phyloP scores from a whole-genome alignment of 352 stramenopile genomes.

The Pythium folliculosum region DNA sequence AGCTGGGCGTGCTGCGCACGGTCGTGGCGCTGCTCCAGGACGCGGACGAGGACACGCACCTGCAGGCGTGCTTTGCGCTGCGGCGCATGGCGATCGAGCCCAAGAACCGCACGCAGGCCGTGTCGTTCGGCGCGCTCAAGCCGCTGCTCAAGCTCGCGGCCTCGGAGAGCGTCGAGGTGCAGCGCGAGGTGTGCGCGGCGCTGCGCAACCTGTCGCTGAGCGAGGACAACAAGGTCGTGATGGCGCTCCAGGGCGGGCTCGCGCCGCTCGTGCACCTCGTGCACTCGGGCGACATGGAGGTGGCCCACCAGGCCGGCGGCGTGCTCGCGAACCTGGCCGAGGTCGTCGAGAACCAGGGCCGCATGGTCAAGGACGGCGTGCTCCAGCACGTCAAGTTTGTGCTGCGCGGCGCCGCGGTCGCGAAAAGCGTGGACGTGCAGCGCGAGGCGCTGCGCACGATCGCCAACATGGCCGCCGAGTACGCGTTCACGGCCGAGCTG shows the following conservation, averaged over 20 bases:
- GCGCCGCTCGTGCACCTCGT: conserved; percentile 86
- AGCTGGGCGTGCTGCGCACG: conserved; percentile 83
- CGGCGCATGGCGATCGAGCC: conserved; percentile 91
- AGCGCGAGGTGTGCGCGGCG: conserved; percentile 91
- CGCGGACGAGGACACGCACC: conserved; percentile 90
- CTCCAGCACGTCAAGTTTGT: conserved; percentile 97
- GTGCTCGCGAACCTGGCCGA: conserved; percentile 94
- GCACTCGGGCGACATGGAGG: conserved; percentile 89
- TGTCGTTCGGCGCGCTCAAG: conserved; percentile 91
- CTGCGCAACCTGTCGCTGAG: conserved; percentile 92
- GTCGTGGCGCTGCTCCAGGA: conserved; percentile 88
- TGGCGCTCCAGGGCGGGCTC: conserved; percentile 86
- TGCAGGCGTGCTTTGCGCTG: conserved; percentile 92
- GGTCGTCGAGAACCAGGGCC: conserved; percentile 93
- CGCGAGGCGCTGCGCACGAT: conserved; percentile 93
- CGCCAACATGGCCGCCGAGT: conserved; percentile 95
- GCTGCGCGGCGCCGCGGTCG: conserved; percentile 42
- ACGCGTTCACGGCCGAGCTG: conserved; percentile 92
- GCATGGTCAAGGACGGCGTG: conserved; percentile 94
- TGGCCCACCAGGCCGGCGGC: conserved; percentile 89
- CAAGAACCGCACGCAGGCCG: conserved; percentile 90
- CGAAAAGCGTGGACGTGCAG: conserved; percentile 92
- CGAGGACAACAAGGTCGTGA: conserved; percentile 92
- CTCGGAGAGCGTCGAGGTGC: conserved; percentile 90
- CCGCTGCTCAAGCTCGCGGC: conserved; percentile 87